Conservation (phyloP, 2,329 filamentous ascomycete species). For the Cladosporium sp. region DNA sequence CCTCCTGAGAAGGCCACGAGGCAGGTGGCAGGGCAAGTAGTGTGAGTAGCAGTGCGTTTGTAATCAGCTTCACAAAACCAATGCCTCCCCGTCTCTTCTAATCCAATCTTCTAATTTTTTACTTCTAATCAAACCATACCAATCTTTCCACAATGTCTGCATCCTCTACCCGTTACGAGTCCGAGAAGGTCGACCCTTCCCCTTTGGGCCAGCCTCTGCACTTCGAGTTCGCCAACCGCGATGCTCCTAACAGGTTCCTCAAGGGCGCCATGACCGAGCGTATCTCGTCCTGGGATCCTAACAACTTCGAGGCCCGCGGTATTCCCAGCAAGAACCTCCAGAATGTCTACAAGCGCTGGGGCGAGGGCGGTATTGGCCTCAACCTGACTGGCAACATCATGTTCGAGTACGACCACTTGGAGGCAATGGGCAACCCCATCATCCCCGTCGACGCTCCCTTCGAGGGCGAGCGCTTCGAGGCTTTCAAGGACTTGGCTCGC, state of each 20-base stretch:
- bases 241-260: constrained; percentile 64
- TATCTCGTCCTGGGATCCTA: constrained; percentile 61
- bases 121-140: neutral
- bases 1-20: neutral
- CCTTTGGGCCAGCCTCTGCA: constrained; percentile 46
- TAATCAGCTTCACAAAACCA: constrained; percentile 8
- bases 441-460: constrained; percentile 55
- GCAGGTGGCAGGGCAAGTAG: neutral
- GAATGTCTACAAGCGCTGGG: constrained; percentile 63
- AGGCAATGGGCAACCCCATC: constrained; percentile 59
- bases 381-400: constrained; percentile 66
- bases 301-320: constrained; percentile 53
- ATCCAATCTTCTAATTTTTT: neutral
- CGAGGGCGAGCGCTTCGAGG: constrained; percentile 59
- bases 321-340: constrained; percentile 55
- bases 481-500: constrained; percentile 58
- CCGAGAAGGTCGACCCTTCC: constrained; percentile 41
- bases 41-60: neutral
- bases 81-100: neutral
- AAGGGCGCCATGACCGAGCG: constrained; percentile 69
- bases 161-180: constrained; percentile 38
- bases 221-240: constrained; percentile 52
- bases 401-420: constrained; percentile 61
- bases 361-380: constrained; percentile 56
- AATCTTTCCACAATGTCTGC: constrained; percentile 11